Conservation (phyloP, 495 filamentous ascomycete species). For the Parmelia sp. region DNA sequence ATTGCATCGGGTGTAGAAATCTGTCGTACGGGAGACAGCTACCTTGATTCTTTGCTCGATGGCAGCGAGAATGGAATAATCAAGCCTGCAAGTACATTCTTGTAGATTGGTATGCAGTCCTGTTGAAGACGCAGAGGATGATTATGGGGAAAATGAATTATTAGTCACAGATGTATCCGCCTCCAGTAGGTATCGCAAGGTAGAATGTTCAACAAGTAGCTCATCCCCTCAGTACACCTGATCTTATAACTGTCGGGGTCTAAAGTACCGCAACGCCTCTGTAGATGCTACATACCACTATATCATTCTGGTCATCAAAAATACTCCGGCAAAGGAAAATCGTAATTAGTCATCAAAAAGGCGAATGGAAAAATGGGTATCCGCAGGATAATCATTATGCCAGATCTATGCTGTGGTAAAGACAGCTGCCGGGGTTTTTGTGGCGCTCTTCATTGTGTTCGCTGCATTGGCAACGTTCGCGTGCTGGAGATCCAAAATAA, state of each 20-base stretch:
- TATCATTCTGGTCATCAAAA: constrained; percentile 6
- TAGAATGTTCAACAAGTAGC: background rate
- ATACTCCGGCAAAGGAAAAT: background rate
- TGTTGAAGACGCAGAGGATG: background rate
- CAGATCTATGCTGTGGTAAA: background rate
- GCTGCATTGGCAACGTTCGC: background rate
- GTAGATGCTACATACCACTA: background rate
- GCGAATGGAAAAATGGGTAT: constrained; percentile 6
- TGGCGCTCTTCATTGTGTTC: background rate
- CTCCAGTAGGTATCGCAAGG: background rate
- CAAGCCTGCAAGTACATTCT: background rate
- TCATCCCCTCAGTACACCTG: background rate
- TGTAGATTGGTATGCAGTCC: background rate
- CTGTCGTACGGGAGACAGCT: constrained; percentile 16
- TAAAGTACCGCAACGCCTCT: background rate
- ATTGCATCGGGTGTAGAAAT: background rate
- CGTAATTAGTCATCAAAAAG: constrained; percentile 2
- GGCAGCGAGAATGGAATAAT: background rate
- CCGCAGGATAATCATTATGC: background rate
- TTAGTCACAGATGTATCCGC: constrained; percentile 1
- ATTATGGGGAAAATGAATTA: background rate
- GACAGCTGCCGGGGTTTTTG: background rate
- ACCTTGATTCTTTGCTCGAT: background rate
- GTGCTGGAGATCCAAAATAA: background rate
- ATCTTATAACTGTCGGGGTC: background rate